Conservation (phyloP, 352 stramenopile genomes). For the Peronospora farinosa region DNA sequence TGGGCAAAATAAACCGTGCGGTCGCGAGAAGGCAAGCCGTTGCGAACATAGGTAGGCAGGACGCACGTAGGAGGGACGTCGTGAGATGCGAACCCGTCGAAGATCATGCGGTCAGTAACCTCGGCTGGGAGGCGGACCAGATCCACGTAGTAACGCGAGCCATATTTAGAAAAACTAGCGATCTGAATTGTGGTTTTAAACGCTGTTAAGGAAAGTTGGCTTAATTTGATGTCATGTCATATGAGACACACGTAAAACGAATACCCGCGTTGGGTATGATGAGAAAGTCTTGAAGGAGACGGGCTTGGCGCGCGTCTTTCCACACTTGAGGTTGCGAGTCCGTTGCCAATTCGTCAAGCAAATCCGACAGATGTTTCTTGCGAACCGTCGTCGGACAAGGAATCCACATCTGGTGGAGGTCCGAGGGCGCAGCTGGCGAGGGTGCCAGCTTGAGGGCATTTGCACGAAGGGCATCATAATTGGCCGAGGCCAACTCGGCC, state of each 20-base stretch:
- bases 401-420: conserved; percentile 4
- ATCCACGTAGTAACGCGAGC: not conserved
- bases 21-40: not conserved
- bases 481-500: not conserved
- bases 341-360: not conserved
- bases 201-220: not conserved
- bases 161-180: not conserved
- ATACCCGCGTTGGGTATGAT: not conserved
- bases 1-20: not conserved
- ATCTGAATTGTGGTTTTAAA: not conserved
- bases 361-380: not conserved
- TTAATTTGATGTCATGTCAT: not conserved
- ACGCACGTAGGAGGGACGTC: not conserved
- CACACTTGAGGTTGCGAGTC: not conserved
- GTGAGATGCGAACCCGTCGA: not conserved
- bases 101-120: not conserved
- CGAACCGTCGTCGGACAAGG: not conserved
- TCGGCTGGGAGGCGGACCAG: not conserved
- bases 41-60: not conserved
- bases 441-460: conserved; percentile 1
- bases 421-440: not conserved
- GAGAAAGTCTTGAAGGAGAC: conserved; percentile 1
- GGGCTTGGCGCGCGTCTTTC: not conserved
- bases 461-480: not conserved
- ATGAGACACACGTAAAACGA: not conserved